phyloP scores from a whole-genome alignment of 176 grass and related monocot species.

The Carex cristatella region DNA sequence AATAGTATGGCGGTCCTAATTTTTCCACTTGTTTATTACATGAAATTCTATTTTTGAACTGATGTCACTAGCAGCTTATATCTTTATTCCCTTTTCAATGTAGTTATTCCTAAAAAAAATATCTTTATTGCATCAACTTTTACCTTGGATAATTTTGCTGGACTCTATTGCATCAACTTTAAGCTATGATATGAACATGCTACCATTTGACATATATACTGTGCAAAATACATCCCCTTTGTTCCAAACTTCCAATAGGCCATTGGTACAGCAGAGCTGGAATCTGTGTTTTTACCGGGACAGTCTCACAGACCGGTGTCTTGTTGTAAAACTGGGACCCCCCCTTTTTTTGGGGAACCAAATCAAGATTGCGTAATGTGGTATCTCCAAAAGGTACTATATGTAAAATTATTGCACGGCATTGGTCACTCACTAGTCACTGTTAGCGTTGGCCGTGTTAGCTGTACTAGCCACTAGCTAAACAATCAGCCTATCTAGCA shows the following conservation, averaged over 20 bases:
- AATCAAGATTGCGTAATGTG: constrained; percentile 2
- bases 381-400: not conserved
- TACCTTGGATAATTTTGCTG: not conserved
- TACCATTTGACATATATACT: not conserved
- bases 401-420: not conserved
- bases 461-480: not conserved
- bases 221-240: constrained; percentile 9
- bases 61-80: not conserved
- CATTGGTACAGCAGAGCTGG: not conserved
- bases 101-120: not conserved
- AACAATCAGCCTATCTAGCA: not conserved
- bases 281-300: constrained; percentile 7
- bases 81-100: not conserved
- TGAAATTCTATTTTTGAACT: not conserved
- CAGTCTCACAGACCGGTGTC: constrained; percentile 15
- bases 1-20: not conserved
- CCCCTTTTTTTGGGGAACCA: not conserved
- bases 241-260: not conserved
- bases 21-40: not conserved
- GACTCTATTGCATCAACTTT: not conserved
- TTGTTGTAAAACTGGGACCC: not conserved
- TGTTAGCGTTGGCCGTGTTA: not conserved
- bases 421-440: not conserved
- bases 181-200: not conserved
- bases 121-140: not conserved